Conservation (phyloP, 805 yeast genomes). For the Candida yuanshanica region DNA sequence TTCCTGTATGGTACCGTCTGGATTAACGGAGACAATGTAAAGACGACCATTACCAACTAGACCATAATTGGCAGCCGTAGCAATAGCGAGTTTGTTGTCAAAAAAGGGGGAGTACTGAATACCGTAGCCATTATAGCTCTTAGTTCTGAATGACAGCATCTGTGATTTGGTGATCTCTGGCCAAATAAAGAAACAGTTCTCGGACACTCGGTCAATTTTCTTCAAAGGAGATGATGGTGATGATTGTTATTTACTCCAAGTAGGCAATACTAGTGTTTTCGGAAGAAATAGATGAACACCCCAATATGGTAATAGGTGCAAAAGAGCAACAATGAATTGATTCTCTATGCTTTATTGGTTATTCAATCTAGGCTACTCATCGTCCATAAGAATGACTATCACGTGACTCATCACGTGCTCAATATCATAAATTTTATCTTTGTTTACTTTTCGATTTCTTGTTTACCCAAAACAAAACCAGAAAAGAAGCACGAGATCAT, state of each 20-base stretch:
- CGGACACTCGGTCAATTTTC: neutral
- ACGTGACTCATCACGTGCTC: neutral
- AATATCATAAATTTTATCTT: neutral
- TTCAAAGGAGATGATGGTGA: neutral
- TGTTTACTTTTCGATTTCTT: conserved; percentile 3
- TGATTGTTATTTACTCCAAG: neutral
- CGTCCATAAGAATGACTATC: neutral
- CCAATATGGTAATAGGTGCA: no score
- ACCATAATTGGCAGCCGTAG: conserved; percentile 89
- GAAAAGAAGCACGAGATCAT: no score
- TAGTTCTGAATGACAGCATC: conserved; percentile 71
- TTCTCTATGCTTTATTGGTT: no score
- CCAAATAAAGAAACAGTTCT: neutral
- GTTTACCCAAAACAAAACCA: conserved; percentile 1
- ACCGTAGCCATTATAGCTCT: conserved; percentile 81
- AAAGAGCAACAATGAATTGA: no score
- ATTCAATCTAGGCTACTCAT: no score
- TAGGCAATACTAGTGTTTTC: no score
- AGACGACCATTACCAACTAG: conserved; percentile 90
- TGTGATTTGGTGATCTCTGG: neutral
- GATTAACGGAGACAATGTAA: conserved; percentile 60
- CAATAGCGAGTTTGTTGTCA: conserved; percentile 86
- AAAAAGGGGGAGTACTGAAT: conserved; percentile 88
- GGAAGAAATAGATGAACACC: no score
- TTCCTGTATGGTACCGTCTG: conserved; percentile 53